A percentile compares a stretch with the other conserved stretches of the same genome.
Evolutionary conservation across 768 basidiomycete species (phyloP).

Genomic region (Scleroderma citrinum): DNA sequence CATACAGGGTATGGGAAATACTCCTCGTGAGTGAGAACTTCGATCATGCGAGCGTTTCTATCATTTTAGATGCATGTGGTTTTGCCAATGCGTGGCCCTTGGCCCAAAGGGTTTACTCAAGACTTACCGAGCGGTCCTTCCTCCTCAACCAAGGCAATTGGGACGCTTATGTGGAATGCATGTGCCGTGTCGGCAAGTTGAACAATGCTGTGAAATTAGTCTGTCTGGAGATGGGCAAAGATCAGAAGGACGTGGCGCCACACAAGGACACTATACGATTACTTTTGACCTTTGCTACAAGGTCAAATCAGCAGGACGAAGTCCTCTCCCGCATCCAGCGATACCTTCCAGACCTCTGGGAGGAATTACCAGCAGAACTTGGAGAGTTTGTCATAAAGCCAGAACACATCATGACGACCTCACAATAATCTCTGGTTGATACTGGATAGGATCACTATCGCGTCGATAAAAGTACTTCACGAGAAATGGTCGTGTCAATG

Average conservation of each 20-base stretch:
- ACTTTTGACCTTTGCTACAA: slow-evolving; percentile 49
- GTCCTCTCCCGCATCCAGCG: slow-evolving; percentile 42
- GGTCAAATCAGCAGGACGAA: slow-evolving; percentile 36
- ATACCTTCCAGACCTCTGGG: slow-evolving; percentile 35
- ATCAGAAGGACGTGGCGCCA: slow-evolving; percentile 38
- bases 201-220: slow-evolving; percentile 63
- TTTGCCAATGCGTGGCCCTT: slow-evolving; percentile 44
- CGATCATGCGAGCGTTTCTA: slow-evolving; percentile 64
- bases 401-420: slow-evolving; percentile 9
- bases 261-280: slow-evolving; percentile 46
- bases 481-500: slow-evolving; percentile 18
- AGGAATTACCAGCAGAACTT: slow-evolving; percentile 18
- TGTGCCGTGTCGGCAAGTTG: slow-evolving; percentile 65
- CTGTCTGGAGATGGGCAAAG: slow-evolving; percentile 57
- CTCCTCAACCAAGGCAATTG: slow-evolving; percentile 62
- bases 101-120: slow-evolving; percentile 50
- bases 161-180: slow-evolving; percentile 79
- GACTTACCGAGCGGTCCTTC: slow-evolving; percentile 45
- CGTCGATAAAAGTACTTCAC: not conserved
- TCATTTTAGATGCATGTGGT: slow-evolving; percentile 83
- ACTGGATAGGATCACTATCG: not conserved
- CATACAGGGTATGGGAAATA: slow-evolving; percentile 76
- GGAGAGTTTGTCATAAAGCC: slow-evolving; percentile 18
- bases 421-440: slow-evolving; percentile 15
- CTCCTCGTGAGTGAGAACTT: slow-evolving; percentile 54